Percentiles rank a stretch among this genome's conserved stretches.
These are phyloP conservation scores for Metschnikowia amazonensis DNA, from an alignment of 805 yeast species.

Conservation along the genomic window DNA sequence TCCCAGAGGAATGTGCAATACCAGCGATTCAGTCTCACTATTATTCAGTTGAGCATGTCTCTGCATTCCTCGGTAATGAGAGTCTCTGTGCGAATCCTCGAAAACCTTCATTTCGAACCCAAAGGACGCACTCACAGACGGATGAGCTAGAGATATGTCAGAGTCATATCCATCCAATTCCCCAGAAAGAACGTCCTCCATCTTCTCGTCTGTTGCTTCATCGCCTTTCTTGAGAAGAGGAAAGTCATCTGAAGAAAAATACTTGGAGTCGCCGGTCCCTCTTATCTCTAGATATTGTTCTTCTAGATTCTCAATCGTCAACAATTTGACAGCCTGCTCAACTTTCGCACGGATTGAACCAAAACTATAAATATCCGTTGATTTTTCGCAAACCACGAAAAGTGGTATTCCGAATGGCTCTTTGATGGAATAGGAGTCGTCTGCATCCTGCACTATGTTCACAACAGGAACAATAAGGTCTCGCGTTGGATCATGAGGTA, in stretches of 20 bases:
- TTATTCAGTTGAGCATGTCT: background rate
- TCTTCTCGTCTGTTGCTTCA: background rate
- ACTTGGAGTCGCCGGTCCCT: constrained; percentile 13
- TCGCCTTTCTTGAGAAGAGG: constrained; percentile 23
- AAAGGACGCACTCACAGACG: constrained; percentile 46
- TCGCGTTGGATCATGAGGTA: constrained; percentile 42
- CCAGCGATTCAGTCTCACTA: background rate
- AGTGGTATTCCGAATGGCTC: constrained; percentile 74
- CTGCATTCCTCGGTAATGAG: background rate
- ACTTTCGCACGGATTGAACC: constrained; percentile 57
- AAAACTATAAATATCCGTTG: constrained; percentile 50
- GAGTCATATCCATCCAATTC: constrained; percentile 39
- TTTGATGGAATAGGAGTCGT: constrained; percentile 32
- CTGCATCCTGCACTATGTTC: constrained; percentile 39
- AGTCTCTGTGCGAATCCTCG: constrained; percentile 20
- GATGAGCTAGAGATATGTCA: constrained; percentile 50
- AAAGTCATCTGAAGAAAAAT: constrained; percentile 30
- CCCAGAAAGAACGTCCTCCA: constrained; percentile 1
- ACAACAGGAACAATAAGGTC: constrained; percentile 56
- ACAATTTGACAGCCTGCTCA: constrained; percentile 32
- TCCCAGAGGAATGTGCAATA: constrained; percentile 43
- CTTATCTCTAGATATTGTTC: constrained; percentile 22
- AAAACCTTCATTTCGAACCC: constrained; percentile 46
- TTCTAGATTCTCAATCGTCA: constrained; percentile 24
- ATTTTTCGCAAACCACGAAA: constrained; percentile 53